Base-by-base conservation (phyloP, 2,329 filamentous ascomycete genomes). In the Talaromyces sp. region DNA sequence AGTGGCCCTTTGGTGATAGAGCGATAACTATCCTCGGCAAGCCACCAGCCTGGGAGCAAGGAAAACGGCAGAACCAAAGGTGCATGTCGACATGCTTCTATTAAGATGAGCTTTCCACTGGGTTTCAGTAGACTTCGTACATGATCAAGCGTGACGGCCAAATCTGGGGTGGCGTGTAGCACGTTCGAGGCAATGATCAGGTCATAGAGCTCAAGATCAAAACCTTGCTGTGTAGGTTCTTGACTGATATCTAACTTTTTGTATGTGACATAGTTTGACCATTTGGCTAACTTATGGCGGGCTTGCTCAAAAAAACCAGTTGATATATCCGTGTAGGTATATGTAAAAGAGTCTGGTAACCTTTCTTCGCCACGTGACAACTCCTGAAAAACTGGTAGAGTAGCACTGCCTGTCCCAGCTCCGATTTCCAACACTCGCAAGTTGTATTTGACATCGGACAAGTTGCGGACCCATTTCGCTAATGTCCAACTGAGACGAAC, bases 81-180 rank as follows among this genome's bases (percentile, higher is more conserved):
- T 43, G 3, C 47, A 38, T 38, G 36, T 15, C 36, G 8, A 15
- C 36, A 38, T 38, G 68, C 67, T 64, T 86, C 83, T 4, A 79
- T 61, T 0, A 84, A 51, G 1, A 85, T 40, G 0, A 86, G 70
- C 38, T 79, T 77, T 0, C 83, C 84, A 2, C 78, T 80, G 0
- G 83, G 79, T 29, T 68, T 67, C 0, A 78, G 69, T 5, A 78
- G 67, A 8, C 65, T 67, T 2, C 68, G 69, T 0, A 75, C 66
- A 64, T 77, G 70, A 1, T 13, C 15, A 31, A 75, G 17, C 1
- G 71, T 70, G 13, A 65, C 66, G 2, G 68, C 63, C 2, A 76
- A 43, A 17, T 25, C 53, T 11, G 38, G 31, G 1, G 75, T 77
- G 0, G 74, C 75, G 17, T 58, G 34, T 19, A 58, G n/a, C 6